phyloP scores from a whole-genome alignment of 257 asterid genomes.

The Echites panduratus region DNA sequence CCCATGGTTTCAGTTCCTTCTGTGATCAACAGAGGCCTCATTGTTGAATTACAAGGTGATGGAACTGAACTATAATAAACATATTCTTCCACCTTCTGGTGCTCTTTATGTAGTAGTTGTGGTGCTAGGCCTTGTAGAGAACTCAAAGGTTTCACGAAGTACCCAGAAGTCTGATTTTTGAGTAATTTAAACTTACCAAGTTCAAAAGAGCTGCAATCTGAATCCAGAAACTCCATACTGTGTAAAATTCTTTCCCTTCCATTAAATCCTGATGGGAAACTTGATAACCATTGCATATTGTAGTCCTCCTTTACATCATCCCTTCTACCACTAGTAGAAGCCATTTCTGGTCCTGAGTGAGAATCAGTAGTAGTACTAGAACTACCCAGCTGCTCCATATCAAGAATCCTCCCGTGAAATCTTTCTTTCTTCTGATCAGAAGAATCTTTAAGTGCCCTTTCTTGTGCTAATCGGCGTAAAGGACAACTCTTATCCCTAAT shows the following conservation, averaged over 20 bases:
- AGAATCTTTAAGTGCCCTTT: slow-evolving; percentile 16
- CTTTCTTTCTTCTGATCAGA: slow-evolving; percentile 13
- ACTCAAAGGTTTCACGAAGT: slow-evolving; percentile 19
- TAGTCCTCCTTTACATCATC: slow-evolving; percentile 12
- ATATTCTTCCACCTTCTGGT: slow-evolving; percentile 26
- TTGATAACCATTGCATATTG: slow-evolving; percentile 10
- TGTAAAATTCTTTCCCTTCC: slow-evolving; percentile 13
- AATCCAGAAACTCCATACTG: slow-evolving; percentile 16
- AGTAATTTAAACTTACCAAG: slow-evolving; percentile 6
- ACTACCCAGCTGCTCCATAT: slow-evolving; percentile 5
- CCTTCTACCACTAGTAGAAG: slow-evolving; percentile 17
- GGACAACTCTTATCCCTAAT: slow-evolving; percentile 59
- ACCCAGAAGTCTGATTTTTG: slow-evolving; percentile 8
- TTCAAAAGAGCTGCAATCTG: slow-evolving; percentile 16
- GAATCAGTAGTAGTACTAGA: neutral
- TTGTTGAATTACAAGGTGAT: slow-evolving; percentile 20
- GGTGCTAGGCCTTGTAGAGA: slow-evolving; percentile 22
- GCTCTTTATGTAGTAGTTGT: slow-evolving; percentile 16
- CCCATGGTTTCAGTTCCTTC: slow-evolving; percentile 20
- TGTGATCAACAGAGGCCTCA: slow-evolving; percentile 31
- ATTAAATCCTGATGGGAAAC: neutral
- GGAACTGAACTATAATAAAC: slow-evolving; percentile 11
- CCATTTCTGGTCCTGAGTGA: slow-evolving; percentile 12
- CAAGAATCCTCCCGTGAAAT: slow-evolving; percentile 11
- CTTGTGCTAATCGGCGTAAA: slow-evolving; percentile 36